phyloP scores from a whole-genome alignment of 305 asterid genomes.

The Fraxinus sp. region DNA sequence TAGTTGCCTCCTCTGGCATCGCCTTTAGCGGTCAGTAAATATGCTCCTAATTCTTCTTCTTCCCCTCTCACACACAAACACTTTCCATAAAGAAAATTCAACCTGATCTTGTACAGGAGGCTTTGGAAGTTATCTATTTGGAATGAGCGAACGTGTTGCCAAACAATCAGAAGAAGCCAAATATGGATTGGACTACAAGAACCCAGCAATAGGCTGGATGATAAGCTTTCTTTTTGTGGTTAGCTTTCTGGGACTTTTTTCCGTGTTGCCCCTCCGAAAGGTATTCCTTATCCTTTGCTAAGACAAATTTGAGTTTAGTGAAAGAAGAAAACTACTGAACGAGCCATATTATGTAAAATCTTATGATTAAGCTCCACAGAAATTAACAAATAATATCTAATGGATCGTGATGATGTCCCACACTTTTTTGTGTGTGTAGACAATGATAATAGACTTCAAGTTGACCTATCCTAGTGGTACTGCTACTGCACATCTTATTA shows the following conservation, averaged over 20 bases:
- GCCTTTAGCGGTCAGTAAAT: constrained; percentile 37
- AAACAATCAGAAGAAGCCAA: constrained; percentile 26
- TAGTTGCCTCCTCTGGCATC: constrained; percentile 45
- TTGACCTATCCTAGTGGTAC: constrained; percentile 54
- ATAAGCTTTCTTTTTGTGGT: constrained; percentile 44
- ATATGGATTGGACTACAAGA: constrained; percentile 21
- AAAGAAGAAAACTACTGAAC: neutral
- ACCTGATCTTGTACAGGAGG: constrained; percentile 32
- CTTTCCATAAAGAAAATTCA: neutral
- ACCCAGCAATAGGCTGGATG: constrained; percentile 48
- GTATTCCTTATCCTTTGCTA: constrained; percentile 15
- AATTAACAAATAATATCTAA: neutral
- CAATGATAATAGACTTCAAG: constrained; percentile 46
- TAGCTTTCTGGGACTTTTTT: constrained; percentile 49
- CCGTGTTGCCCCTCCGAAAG: constrained; percentile 52
- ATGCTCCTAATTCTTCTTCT: neutral
- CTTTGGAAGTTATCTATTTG: constrained; percentile 42
- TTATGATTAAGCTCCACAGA: neutral
- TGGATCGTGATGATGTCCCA: neutral
- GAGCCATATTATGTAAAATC: neutral
- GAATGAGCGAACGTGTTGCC: constrained; percentile 37
- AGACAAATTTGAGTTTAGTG: neutral
- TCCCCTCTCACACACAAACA: neutral
- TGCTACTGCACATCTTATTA: constrained; percentile 50
- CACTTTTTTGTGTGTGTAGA: constrained; percentile 24